Evolutionary conservation across 331 rosid genomes (phyloP), one percentile per base, ranked within the genome.

Genomic region (Quercus tomentella): DNA sequence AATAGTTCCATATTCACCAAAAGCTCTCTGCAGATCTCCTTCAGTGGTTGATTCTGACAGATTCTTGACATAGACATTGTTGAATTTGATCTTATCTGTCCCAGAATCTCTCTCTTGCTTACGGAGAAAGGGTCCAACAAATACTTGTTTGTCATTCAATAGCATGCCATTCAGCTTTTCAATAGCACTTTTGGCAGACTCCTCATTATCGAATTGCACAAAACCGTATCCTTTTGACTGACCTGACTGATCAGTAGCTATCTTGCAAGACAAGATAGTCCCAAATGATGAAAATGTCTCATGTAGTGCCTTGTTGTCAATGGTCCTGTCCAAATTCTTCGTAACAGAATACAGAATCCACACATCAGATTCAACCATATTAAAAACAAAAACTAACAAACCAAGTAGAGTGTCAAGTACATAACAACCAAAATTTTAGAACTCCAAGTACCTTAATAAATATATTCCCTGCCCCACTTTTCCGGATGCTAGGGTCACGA

Each of bases 281-380:
- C 88, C 85, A 33, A 85, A 81, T 21, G 83, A 15, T 9, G 76
- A 71, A 75, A 78, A 81, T 45, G 79, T 75, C 45, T 85, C 81
- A 61, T 78, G 85, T 2, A 75, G 60, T 67, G 83, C 82, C 65
- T 85, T 62, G 76, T 74, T 74, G 66, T 85, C 83, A 58, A 66
- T 85, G 56, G 88, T 79, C 84, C 81, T 90, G 51, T 88, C 95
- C 87, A 91, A 82, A 85, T 88, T 88, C 91, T 88, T 88, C 83
- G 73, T 26, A 54, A 60, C 7, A 56, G 57, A 70, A 12, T 30
- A 6, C 56, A 73, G 5, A 54, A 77, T 6, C 52, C 55, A 12
- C 17, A 56, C 65, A 65, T 52, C 41, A n/a, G 25, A 68, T 61
- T 56, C 17, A 37, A 37, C 3, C 25, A 14, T 22, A 22, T 12